Evolutionary conservation across 2,329 filamentous ascomycete species (phyloP), one percentile per base, ranked within the genome.

Genomic region (Orbilia quercus): DNA sequence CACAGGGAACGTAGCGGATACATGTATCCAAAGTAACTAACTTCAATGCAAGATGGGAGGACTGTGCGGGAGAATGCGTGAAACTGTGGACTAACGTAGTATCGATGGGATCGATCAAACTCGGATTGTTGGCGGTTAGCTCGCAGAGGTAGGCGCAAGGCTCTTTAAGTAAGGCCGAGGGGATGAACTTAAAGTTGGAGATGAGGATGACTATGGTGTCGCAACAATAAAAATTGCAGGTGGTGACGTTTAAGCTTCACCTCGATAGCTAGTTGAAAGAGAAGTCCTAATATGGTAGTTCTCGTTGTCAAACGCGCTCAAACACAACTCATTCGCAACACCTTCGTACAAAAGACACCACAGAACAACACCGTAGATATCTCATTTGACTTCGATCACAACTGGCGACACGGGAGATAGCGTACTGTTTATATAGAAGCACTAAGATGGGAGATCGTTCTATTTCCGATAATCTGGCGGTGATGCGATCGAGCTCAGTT

Each of bases 1-100:
- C 66, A 58, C 66, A 71, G 51, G 66, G 66, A 63, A 71, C 34
- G 55, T 23, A 55, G 18, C 65, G 48, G 64, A 69, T n/a, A 59
- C 54, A 31, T 25, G 40, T 47, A 48, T 36, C 4, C 38, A 36
- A 48, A 45, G 34, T 38, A 48, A 36, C 42, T 58, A 18, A 47
- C 38, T 25, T 31, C 9, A 57, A 42, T 45, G 28, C 28, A 38
- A 38, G 38, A 44, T 25, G 42, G 22, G 14, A 47, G 28, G 31
- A 16, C 16, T 2, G 20, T 31, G n/a, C 45, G 7, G 34, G 25
- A 45, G 38, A 14, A 7, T 42, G 12, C 12, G 20, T 9, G n/a
- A 31, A n/a, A 31, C 38, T 25, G 23, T 14, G 36, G 14, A 44
- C n/a, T 31, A 14, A 31, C 23, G 31, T n/a, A n/a, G n/a, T n/a